Base-by-base conservation (phyloP, 2,329 filamentous ascomycete species). In the Trichoderma afroharzianum region DNA sequence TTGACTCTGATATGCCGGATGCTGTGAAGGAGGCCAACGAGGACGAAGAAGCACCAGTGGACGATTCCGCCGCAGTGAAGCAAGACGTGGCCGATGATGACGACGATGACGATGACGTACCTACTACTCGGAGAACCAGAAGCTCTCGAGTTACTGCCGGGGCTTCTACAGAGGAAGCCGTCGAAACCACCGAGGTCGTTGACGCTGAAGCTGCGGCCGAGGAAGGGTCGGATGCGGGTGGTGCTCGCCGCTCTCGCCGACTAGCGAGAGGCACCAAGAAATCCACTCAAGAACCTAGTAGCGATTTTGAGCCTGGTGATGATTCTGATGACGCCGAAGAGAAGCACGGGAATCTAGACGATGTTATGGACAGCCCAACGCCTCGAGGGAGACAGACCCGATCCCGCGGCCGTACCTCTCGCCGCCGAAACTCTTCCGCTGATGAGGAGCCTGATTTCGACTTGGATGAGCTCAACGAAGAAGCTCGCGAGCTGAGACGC, bases 381-480 rank as follows among this genome's bases (percentile, higher is more conserved):
- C 84, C 86, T 14, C 82, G 86, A 72, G 86, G 87, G 62, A 83
- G 84, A 72, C 81, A 82, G 71, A 79, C 75, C 63, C 79, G 78
- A 74, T 78, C 81, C 71, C 79, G 78, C 8, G 82, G 83, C 59
- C 85, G 84, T 71, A 84, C 80, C 72, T 84, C 85, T n/a, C 84
- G 85, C 53, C 84, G 83, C 39, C 82, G 81, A 14, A 81, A 80
- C 12, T 87, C 86, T 55, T 90, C 88, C 1, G 87, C 80, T 74
- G 90, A 85, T 74, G 90, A 85, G 74, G 90, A 85, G 76, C 85
- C 83, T 72, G 85, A 87, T 55, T 83, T 91, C 21, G 89, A 92
- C 75, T 81, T 87, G 63, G 87, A 91, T 71, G 90, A 92, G 76
- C 80, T 92, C 66, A 88, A 88, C 6, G 89, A 91, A 79, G 90